Conservation (phyloP, 169 alveolate genomes). For the Plasmodium reichenowi region DNA sequence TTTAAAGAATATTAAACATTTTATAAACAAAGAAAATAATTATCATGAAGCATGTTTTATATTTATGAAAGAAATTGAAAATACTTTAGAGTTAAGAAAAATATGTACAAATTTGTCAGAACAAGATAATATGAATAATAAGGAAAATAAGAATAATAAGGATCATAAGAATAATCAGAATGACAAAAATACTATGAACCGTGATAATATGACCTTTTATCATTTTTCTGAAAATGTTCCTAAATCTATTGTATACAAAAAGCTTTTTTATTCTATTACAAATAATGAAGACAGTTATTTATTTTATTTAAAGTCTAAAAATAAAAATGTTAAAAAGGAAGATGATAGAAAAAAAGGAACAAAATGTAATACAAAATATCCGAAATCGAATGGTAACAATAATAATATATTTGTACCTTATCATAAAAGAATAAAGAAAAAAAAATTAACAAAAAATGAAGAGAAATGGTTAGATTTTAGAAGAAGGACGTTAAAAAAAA, state of each 20-base stretch:
- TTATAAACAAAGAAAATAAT: slow-evolving; percentile 9
- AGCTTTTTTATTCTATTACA: slow-evolving; percentile 41
- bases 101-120: slow-evolving; percentile 33
- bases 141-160: no score
- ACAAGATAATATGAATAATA: neutral
- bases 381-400: neutral
- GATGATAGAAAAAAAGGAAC: neutral
- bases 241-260: slow-evolving; percentile 24
- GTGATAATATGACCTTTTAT: slow-evolving; percentile 6
- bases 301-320: neutral
- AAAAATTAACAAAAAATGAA: slow-evolving; percentile 38
- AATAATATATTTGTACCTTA: slow-evolving; percentile 12
- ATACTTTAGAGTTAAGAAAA: slow-evolving; percentile 47
- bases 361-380: neutral
- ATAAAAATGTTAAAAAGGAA: neutral
- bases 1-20: slow-evolving; percentile 51
- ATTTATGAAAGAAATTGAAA: slow-evolving; percentile 33
- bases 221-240: slow-evolving; percentile 19
- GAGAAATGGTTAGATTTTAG: slow-evolving; percentile 69
- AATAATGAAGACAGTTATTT: slow-evolving; percentile 37
- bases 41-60: slow-evolving; percentile 13
- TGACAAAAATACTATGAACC: no score
- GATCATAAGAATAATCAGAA: no score
- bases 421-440: slow-evolving; percentile 21
- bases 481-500: slow-evolving; percentile 68